These are phyloP conservation scores for Crataegus laevigata DNA, from an alignment of 306 rosid species.

Conservation along the genomic window DNA sequence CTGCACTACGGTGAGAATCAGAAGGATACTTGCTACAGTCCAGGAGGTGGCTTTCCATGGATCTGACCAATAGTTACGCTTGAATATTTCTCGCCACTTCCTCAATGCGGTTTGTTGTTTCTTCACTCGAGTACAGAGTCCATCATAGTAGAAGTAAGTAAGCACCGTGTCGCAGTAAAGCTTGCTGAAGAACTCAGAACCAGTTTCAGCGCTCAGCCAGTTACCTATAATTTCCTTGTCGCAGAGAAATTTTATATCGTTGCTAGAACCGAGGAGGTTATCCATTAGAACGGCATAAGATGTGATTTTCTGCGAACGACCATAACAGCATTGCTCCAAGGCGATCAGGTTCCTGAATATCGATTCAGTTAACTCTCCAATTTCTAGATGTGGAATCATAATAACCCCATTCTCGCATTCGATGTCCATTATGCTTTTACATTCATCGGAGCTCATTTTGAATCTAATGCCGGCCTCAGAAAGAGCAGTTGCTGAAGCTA, in stretches of 20 bases:
- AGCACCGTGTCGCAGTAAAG: slow-evolving; percentile 6
- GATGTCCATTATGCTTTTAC: not conserved
- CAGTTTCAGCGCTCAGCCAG: slow-evolving; percentile 8
- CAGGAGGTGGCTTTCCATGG: slow-evolving; percentile 13
- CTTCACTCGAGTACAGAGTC: not conserved
- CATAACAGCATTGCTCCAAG: slow-evolving; percentile 9
- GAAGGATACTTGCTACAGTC: not conserved
- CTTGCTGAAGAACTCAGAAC: not conserved
- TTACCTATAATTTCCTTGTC: not conserved
- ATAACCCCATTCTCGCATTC: not conserved
- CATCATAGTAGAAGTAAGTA: not conserved
- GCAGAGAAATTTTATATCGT: slow-evolving; percentile 1
- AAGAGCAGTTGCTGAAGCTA: not conserved
- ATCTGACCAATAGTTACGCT: slow-evolving; percentile 3
- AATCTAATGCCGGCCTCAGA: not conserved
- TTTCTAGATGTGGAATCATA: not conserved
- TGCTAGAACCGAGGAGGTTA: slow-evolving; percentile 1
- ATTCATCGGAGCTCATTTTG: not conserved
- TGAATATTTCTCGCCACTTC: not conserved
- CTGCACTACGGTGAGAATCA: slow-evolving; percentile 3
- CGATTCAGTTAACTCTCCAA: slow-evolving; percentile 3
- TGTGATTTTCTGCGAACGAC: not conserved
- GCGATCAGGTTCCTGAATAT: slow-evolving; percentile 7
- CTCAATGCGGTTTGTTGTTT: not conserved
- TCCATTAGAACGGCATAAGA: slow-evolving; percentile 13